Conservation (phyloP, 495 filamentous ascomycete species). For the Clohesyomyces aquaticus region DNA sequence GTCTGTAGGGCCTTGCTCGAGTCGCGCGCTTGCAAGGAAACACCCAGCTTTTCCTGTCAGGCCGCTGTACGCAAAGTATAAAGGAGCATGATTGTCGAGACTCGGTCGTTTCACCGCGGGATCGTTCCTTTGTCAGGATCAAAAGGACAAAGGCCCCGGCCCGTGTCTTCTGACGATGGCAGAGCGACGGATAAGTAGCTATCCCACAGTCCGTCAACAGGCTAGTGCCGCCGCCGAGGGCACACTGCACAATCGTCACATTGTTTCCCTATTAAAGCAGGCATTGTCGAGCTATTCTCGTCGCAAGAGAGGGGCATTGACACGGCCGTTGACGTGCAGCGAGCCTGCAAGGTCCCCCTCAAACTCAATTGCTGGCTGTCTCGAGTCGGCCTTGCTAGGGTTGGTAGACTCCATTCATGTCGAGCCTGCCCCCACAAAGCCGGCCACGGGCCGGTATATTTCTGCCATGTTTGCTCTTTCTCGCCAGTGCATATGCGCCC, state of each 20-base stretch:
- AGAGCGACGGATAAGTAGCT: slow-evolving; percentile 9
- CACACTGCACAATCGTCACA: slow-evolving; percentile 27
- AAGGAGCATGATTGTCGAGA: background rate
- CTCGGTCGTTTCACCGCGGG: background rate
- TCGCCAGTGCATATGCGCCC: background rate
- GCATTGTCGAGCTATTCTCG: slow-evolving; percentile 7
- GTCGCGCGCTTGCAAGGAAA: background rate
- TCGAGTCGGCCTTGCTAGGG: background rate
- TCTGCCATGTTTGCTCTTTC: too few species aligned
- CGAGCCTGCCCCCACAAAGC: background rate
- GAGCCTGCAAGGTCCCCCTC: background rate
- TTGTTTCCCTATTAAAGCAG: slow-evolving; percentile 7
- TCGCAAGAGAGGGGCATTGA: slow-evolving; percentile 19
- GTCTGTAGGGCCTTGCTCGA: background rate
- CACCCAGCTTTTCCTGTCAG: background rate
- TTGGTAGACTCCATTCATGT: background rate
- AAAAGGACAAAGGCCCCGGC: too few species aligned
- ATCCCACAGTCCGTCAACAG: slow-evolving; percentile 10
- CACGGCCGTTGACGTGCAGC: slow-evolving; percentile 33
- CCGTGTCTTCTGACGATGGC: background rate
- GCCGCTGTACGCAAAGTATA: background rate
- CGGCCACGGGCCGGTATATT: too few species aligned
- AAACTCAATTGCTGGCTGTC: background rate
- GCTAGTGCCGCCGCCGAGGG: slow-evolving; percentile 13
- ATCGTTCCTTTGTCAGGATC: too few species aligned